These are phyloP conservation scores for Epichloe sp. DNA, from an alignment of 2,329 filamentous ascomycete species.

Conservation along the genomic window DNA sequence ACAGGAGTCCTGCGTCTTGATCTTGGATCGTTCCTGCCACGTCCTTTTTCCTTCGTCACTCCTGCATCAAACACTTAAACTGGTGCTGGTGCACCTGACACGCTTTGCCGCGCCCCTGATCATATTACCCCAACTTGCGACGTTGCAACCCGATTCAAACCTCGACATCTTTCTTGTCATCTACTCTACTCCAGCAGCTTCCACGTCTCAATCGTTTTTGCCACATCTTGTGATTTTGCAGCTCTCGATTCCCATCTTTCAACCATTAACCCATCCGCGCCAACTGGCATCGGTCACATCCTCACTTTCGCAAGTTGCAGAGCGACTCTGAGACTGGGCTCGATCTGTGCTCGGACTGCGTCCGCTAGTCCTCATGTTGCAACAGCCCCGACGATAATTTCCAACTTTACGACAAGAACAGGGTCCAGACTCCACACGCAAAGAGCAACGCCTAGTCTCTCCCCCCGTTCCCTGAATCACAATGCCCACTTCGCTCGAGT, in stretches of 20 bases:
- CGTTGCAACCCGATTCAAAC: background rate
- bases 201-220: background rate
- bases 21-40: no score
- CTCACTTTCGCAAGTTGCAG: background rate
- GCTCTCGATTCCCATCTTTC: no score
- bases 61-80: background rate
- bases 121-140: background rate
- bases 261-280: background rate
- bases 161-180: no score
- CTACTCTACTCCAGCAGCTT: no score
- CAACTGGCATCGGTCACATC: background rate
- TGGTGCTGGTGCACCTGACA: background rate
- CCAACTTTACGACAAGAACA: background rate
- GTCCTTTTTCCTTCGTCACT: background rate
- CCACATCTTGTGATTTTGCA: background rate
- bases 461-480: background rate
- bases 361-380: no score
- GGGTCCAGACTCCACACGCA: background rate
- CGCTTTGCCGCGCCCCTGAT: background rate
- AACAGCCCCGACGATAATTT: background rate
- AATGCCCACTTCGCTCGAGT: conserved; percentile 48
- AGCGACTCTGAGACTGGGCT: background rate
- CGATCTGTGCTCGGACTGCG: no score
- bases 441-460: background rate
- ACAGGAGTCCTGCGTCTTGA: no score